These are phyloP conservation scores for Populus hybrid DNA, from an alignment of 441 rosid genomes.

Conservation along the genomic window DNA sequence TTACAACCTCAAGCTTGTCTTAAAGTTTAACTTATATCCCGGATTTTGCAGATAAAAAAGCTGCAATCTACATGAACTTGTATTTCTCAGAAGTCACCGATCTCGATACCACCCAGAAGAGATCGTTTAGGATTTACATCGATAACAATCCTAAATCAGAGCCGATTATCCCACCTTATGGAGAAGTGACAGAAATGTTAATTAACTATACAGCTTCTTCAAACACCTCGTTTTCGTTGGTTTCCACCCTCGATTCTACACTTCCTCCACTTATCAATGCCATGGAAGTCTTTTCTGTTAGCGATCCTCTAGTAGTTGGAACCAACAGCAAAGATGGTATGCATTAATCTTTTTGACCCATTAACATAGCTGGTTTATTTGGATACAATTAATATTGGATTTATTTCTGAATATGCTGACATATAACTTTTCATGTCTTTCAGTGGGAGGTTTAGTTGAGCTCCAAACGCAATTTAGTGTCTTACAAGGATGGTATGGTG, in stretches of 20 bases:
- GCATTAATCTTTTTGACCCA: background rate
- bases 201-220: constrained; percentile 17
- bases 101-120: constrained; percentile 31
- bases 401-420: background rate
- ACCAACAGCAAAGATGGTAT: constrained; percentile 30
- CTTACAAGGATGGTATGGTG: constrained; percentile 33
- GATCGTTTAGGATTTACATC: constrained; percentile 33
- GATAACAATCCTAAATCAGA: background rate
- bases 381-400: background rate
- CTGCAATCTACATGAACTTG: constrained; percentile 31
- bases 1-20: constrained; percentile 19
- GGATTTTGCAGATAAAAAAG: constrained; percentile 22
- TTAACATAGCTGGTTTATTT: background rate
- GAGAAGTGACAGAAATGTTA: constrained; percentile 24
- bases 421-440: background rate
- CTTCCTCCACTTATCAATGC: constrained; percentile 54
- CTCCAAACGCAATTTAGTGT: constrained; percentile 1
- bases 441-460: constrained; percentile 30
- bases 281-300: constrained; percentile 36
- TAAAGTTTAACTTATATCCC: background rate
- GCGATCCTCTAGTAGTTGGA: constrained; percentile 32
- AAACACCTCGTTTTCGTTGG: constrained; percentile 29
- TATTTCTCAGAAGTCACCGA: constrained; percentile 50
- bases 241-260: constrained; percentile 38
- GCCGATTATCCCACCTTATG: constrained; percentile 36